Conservation (phyloP, 2,329 filamentous ascomycete species). For the Diaporthe capsici region DNA sequence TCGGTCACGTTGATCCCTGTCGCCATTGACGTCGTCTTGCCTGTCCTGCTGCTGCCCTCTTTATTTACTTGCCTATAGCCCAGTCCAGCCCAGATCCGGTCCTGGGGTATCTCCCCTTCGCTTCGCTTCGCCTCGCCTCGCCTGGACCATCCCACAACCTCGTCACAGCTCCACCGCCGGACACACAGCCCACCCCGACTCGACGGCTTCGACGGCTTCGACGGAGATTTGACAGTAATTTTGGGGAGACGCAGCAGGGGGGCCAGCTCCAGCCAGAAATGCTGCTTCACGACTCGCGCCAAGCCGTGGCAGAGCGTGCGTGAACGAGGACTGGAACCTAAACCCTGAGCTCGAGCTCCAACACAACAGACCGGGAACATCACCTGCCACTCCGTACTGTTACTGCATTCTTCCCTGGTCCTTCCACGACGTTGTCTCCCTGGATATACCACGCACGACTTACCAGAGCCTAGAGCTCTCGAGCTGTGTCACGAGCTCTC, state of each 20-base stretch:
- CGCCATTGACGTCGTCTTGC: conserved; percentile 15
- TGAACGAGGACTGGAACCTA: conserved; percentile 42
- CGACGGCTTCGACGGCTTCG: conserved; percentile 1
- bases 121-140: neutral
- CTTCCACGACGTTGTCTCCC: neutral
- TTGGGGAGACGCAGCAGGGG: conserved; percentile 39
- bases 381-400: conserved; percentile 10
- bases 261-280: conserved; percentile 34
- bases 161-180: conserved; percentile 22
- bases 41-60: neutral
- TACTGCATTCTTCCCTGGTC: neutral
- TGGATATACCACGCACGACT: neutral
- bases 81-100: neutral
- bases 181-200: conserved; percentile 9
- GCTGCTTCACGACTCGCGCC: conserved; percentile 37
- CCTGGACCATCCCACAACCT: conserved; percentile 3
- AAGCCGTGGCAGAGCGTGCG: conserved; percentile 37
- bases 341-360: conserved; percentile 43
- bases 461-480: neutral
- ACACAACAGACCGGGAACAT: neutral
- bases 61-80: conserved; percentile 19
- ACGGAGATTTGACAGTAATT: conserved; percentile 23
- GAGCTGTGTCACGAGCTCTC: conserved; percentile 6
- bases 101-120: neutral
- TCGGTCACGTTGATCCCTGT: conserved; percentile 8